Evolutionary conservation across 176 grass and related monocot species (phyloP).

Genomic region (Avena insularis): DNA sequence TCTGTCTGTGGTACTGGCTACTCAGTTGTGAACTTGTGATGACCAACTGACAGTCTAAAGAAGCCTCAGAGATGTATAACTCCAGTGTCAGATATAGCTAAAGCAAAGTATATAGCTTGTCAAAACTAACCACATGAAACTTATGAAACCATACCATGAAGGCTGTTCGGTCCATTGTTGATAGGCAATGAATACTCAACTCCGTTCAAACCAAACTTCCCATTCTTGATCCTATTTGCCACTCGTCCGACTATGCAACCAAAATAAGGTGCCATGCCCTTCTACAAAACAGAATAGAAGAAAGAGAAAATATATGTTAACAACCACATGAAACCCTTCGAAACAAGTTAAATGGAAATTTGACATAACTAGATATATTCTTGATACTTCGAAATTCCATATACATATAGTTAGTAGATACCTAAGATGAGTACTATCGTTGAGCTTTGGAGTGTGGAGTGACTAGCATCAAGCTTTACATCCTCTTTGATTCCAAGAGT

Average conservation of each 20-base stretch:
- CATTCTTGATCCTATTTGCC: slow-evolving; percentile 85
- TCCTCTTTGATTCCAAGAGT: slow-evolving; percentile 3
- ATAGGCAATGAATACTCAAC: slow-evolving; percentile 70
- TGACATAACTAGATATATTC: slow-evolving; percentile 9
- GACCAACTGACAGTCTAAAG: not conserved
- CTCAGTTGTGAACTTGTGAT: not conserved
- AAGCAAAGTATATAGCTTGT: not conserved
- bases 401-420: not conserved
- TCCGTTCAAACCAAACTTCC: slow-evolving; percentile 66
- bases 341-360: slow-evolving; percentile 13
- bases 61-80: slow-evolving; percentile 10
- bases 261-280: slow-evolving; percentile 78
- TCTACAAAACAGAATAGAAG: slow-evolving; percentile 44
- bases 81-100: not conserved
- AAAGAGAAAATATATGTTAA: not conserved
- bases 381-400: not conserved
- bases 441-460: not conserved
- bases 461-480: not conserved
- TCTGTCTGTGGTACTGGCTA: not conserved
- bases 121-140: slow-evolving; percentile 3
- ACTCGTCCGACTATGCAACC: slow-evolving; percentile 95
- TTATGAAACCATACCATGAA: slow-evolving; percentile 66
- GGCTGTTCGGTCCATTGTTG: slow-evolving; percentile 81
- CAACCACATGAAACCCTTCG: not conserved
- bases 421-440: not conserved